Evolutionary conservation across 1,284 basidiomycete species (phyloP).

Genomic region (Afroboletus lepidellus): DNA sequence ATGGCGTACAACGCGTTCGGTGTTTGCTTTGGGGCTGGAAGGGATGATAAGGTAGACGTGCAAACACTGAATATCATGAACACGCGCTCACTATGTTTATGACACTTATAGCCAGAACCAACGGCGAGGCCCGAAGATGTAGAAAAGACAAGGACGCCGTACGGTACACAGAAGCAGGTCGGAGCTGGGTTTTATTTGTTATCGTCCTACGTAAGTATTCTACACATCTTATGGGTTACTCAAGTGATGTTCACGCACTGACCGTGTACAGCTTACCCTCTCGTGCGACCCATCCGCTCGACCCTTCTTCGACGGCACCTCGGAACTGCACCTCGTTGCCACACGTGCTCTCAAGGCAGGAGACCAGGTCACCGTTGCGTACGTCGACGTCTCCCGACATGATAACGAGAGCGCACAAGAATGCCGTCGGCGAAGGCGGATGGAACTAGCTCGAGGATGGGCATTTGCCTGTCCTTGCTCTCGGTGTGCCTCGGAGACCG

Average conservation of each 20-base stretch:
- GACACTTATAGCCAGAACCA: conserved; percentile 46
- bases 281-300: conserved; percentile 67
- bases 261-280: conserved; percentile 50
- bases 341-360: conserved; percentile 63
- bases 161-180: conserved; percentile 69
- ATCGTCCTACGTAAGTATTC: conserved; percentile 62
- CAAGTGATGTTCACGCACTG: background rate
- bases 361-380: conserved; percentile 72
- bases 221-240: background rate
- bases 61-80: background rate
- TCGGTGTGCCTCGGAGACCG: conserved; percentile 57
- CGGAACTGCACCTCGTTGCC: conserved; percentile 67
- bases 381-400: conserved; percentile 61
- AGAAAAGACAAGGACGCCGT: conserved; percentile 70
- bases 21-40: conserved; percentile 60
- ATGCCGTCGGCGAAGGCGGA: conserved; percentile 60
- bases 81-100: conserved; percentile 2
- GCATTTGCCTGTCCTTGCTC: conserved; percentile 70
- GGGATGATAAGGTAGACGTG: conserved; percentile 61
- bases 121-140: conserved; percentile 58
- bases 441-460: conserved; percentile 78
- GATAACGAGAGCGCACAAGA: conserved; percentile 51
- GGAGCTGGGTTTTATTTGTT: conserved; percentile 72
- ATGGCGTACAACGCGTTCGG: conserved; percentile 76
- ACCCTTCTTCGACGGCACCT: conserved; percentile 63